Conservation (phyloP, 805 yeast genomes). For the Wickerhamiella australiensis region DNA sequence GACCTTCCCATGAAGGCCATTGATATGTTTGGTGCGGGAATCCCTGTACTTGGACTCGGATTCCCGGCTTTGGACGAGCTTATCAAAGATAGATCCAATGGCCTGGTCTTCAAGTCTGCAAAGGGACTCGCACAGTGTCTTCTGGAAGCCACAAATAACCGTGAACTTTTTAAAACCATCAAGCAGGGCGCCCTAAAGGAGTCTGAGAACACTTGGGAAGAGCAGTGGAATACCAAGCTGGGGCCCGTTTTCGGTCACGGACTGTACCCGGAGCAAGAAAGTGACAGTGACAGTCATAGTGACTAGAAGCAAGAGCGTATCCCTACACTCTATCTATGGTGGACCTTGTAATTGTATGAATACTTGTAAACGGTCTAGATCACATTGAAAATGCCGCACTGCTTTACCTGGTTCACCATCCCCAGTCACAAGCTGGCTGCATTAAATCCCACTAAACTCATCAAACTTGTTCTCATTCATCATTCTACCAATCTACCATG, state of each 20-base stretch:
- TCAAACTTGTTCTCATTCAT: too few species aligned
- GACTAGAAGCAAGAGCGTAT: too few species aligned
- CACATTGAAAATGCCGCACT: too few species aligned
- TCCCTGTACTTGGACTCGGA: slow-evolving; percentile 72
- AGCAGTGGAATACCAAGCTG: slow-evolving; percentile 52
- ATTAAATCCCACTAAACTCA: too few species aligned
- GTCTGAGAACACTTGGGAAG: slow-evolving; percentile 58
- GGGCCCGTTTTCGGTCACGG: slow-evolving; percentile 34
- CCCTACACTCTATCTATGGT: too few species aligned
- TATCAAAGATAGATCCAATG: slow-evolving; percentile 58
- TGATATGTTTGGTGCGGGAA: slow-evolving; percentile 91
- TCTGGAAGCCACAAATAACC: slow-evolving; percentile 26
- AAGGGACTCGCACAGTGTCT: slow-evolving; percentile 37
- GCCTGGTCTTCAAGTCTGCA: slow-evolving; percentile 40
- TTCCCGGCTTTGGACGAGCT: slow-evolving; percentile 73
- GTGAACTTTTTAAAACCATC: slow-evolving; percentile 30
- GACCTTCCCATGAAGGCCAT: slow-evolving; percentile 96
- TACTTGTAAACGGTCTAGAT: too few species aligned
- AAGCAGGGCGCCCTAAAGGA: slow-evolving; percentile 64
- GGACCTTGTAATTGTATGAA: too few species aligned
- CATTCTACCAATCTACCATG: too few species aligned
- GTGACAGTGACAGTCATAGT: slow-evolving; percentile 18
- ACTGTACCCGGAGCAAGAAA: slow-evolving; percentile 20
- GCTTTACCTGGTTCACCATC: too few species aligned
- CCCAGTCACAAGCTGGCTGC: too few species aligned